Percentiles rank a stretch among this genome's conserved stretches.
These are phyloP conservation scores for Fusarium poae DNA, from an alignment of 2,329 filamentous ascomycete species.

Conservation along the genomic window DNA sequence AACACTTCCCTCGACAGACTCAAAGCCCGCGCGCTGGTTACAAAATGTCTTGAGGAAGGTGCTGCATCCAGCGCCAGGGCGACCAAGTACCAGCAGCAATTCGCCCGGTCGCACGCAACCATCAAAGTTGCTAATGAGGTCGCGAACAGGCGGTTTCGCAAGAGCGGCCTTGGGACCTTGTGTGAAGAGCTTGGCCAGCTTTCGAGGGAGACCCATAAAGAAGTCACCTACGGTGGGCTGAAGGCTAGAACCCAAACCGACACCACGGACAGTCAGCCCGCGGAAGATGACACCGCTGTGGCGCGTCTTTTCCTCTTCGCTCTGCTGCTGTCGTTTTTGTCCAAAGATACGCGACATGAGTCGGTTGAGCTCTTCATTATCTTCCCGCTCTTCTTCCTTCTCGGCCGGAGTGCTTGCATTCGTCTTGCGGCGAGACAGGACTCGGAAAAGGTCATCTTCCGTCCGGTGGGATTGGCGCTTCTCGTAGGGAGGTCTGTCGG, in stretches of 20 bases:
- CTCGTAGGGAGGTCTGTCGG: conserved; percentile 35
- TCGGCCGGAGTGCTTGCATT: conserved; percentile 50
- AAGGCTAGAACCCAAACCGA: conserved; percentile 72
- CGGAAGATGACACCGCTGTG: conserved; percentile 79
- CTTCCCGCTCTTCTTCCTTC: conserved; percentile 55
- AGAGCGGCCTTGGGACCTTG: conserved; percentile 64
- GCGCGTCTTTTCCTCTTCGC: conserved; percentile 76
- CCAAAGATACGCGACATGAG: conserved; percentile 81
- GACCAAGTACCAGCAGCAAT: conserved; percentile 75
- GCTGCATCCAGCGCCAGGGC: conserved; percentile 77
- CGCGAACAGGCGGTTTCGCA: conserved; percentile 70
- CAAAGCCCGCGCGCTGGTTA: conserved; percentile 76
- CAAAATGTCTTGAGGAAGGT: conserved; percentile 79
- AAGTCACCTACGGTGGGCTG: conserved; percentile 73
- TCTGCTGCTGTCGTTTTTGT: conserved; percentile 71
- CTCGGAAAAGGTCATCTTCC: conserved; percentile 66
- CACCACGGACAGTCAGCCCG: conserved; percentile 76
- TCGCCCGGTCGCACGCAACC: conserved; percentile 79
- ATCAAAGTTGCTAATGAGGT: conserved; percentile 74
- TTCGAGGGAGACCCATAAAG: conserved; percentile 64
- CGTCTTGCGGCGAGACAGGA: conserved; percentile 63
- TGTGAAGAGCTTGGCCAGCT: conserved; percentile 63
- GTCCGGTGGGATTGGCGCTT: conserved; percentile 50
- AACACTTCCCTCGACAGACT: conserved; percentile 73
- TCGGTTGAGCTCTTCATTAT: conserved; percentile 66